These are phyloP conservation scores for Colletotrichum liaoningense DNA, from an alignment of 2,329 filamentous ascomycete genomes.

Conservation along the genomic window DNA sequence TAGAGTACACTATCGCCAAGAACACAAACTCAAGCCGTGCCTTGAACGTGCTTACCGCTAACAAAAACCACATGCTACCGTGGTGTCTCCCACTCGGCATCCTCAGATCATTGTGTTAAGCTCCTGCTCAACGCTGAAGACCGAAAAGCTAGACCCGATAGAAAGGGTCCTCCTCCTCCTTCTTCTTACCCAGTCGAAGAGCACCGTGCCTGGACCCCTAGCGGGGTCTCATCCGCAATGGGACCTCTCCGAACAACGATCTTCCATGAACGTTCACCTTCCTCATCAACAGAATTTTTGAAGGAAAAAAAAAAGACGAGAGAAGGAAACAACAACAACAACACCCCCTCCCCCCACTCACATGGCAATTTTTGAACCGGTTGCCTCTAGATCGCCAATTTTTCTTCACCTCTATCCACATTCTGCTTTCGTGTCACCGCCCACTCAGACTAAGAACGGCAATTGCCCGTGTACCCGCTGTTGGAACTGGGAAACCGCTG, in stretches of 20 bases:
- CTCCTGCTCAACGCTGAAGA: background rate
- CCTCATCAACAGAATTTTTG: background rate
- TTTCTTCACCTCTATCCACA: background rate
- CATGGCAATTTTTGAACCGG: slow-evolving; percentile 19
- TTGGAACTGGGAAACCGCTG: no score
- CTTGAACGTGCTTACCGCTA: slow-evolving; percentile 1
- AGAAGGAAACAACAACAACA: background rate
- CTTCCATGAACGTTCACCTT: background rate
- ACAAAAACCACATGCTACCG: background rate
- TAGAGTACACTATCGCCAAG: background rate
- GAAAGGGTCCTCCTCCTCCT: background rate
- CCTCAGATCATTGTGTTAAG: background rate
- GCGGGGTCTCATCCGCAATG: background rate
- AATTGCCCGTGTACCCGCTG: no score
- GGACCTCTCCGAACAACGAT: background rate
- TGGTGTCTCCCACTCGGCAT: background rate
- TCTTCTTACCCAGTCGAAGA: background rate
- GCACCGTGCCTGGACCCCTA: background rate
- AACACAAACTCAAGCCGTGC: background rate
- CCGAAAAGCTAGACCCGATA: background rate
- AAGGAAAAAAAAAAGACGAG: background rate
- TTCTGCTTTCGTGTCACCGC: background rate
- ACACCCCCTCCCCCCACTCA: slow-evolving; percentile 2
- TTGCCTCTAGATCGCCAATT: slow-evolving; percentile 22
- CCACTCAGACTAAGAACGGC: background rate